Conservation (phyloP, 257 asterid genomes). For the Thymus quinquecostatus region DNA sequence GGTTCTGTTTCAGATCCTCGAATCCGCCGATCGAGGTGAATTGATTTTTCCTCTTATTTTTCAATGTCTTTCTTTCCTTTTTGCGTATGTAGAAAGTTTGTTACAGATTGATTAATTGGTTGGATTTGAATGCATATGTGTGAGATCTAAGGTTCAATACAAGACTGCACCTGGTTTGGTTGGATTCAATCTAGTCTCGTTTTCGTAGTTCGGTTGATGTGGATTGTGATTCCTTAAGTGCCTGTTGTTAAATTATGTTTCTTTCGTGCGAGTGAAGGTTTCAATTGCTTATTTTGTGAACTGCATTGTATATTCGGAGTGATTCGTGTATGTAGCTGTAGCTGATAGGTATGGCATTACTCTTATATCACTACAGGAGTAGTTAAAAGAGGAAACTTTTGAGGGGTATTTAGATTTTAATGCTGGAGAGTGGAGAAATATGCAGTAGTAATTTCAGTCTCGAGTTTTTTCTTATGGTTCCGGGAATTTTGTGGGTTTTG, state of each 20-base stretch:
- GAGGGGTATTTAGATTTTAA: neutral
- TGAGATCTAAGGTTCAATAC: neutral
- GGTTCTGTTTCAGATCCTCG: conserved; percentile 86
- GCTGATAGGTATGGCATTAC: neutral
- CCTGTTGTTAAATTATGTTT: neutral
- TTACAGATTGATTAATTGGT: neutral
- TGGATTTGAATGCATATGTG: neutral
- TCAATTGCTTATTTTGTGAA: neutral
- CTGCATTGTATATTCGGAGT: neutral
- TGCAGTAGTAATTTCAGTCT: neutral
- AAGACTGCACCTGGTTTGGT: neutral
- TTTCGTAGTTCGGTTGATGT: conserved; percentile 23
- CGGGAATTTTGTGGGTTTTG: neutral
- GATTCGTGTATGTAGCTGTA: neutral
- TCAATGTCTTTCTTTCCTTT: neutral
- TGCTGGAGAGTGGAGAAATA: neutral
- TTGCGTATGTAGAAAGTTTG: conserved; percentile 25
- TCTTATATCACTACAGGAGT: neutral
- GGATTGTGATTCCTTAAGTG: neutral
- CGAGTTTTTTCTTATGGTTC: neutral
- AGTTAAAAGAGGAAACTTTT: neutral
- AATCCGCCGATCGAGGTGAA: conserved; percentile 88
- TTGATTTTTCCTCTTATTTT: neutral
- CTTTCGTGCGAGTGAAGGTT: neutral
- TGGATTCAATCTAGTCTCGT: conserved; percentile 8